phyloP scores from a whole-genome alignment of 1,284 basidiomycete species.

The Heterobasidion occidentale region DNA sequence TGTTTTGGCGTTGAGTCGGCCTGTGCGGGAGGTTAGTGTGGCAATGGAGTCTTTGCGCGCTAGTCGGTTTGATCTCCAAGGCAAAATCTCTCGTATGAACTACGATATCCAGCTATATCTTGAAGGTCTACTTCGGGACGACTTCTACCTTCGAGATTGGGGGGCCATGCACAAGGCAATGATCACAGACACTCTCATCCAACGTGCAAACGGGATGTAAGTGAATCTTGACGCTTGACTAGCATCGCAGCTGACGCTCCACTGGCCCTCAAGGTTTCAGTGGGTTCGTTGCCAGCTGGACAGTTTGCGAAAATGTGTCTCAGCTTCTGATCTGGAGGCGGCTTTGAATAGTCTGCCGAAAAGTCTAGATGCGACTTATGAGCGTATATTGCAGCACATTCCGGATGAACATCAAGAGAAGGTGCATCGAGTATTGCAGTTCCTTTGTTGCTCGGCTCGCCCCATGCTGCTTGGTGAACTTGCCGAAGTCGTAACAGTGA shows the following conservation, averaged over 20 bases:
- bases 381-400: slow-evolving; percentile 1
- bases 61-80: no score
- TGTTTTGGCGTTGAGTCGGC: not conserved
- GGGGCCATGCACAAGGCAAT: not conserved
- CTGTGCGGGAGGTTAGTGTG: not conserved
- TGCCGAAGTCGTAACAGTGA: not conserved
- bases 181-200: not conserved
- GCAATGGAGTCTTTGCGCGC: not conserved
- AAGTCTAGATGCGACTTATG: slow-evolving; percentile 4
- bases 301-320: not conserved
- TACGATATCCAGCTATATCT: not conserved
- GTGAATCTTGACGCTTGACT: not conserved
- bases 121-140: not conserved
- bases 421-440: slow-evolving; percentile 3
- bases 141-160: not conserved
- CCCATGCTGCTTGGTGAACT: not conserved
- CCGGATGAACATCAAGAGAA: not conserved
- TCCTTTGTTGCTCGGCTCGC: not conserved
- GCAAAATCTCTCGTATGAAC: not conserved
- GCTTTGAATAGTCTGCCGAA: not conserved
- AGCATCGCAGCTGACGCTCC: not conserved
- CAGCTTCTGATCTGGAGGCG: not conserved
- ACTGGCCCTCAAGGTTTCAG: not conserved
- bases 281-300: slow-evolving; percentile 1
- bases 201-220: not conserved